A percentile compares a stretch with the other conserved stretches of the same genome.
phyloP scores from a whole-genome alignment of 306 rosid species.

The Glycine soja region DNA sequence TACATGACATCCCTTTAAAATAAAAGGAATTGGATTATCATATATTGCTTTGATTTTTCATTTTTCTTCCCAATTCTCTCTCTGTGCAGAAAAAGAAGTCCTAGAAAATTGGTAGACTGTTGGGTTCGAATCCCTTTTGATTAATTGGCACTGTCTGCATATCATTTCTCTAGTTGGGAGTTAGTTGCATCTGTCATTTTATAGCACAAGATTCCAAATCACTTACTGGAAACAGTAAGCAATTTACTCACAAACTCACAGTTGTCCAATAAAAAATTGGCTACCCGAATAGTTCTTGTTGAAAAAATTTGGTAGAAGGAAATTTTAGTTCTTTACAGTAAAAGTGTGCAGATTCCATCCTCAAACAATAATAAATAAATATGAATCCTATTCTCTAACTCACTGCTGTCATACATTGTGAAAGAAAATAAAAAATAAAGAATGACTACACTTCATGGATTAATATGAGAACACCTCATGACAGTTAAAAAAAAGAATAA shows the following conservation, averaged over 20 bases:
- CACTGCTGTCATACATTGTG: slow-evolving; percentile 21
- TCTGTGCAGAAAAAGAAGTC: neutral
- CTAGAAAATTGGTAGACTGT: neutral
- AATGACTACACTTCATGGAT: slow-evolving; percentile 16
- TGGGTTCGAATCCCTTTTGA: neutral
- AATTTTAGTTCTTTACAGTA: slow-evolving; percentile 26
- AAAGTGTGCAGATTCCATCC: slow-evolving; percentile 43
- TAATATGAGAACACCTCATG: too few species aligned
- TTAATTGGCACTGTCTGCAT: neutral
- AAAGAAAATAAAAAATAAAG: slow-evolving; percentile 22
- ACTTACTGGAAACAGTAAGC: slow-evolving; percentile 22
- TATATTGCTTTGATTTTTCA: neutral
- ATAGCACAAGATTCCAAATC: slow-evolving; percentile 38
- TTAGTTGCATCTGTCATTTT: slow-evolving; percentile 16
- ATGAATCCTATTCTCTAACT: slow-evolving; percentile 41
- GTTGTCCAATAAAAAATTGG: neutral
- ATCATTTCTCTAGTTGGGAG: neutral
- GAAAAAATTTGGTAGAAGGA: slow-evolving; percentile 5
- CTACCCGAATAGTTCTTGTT: neutral
- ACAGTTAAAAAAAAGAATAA: neutral
- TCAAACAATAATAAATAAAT: slow-evolving; percentile 11
- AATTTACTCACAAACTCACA: neutral
- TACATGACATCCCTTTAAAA: too few species aligned
- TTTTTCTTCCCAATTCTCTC: neutral
- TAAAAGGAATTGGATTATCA: neutral